phyloP scores from a whole-genome alignment of 139 green algal species.

The Penium margaritaceum region DNA sequence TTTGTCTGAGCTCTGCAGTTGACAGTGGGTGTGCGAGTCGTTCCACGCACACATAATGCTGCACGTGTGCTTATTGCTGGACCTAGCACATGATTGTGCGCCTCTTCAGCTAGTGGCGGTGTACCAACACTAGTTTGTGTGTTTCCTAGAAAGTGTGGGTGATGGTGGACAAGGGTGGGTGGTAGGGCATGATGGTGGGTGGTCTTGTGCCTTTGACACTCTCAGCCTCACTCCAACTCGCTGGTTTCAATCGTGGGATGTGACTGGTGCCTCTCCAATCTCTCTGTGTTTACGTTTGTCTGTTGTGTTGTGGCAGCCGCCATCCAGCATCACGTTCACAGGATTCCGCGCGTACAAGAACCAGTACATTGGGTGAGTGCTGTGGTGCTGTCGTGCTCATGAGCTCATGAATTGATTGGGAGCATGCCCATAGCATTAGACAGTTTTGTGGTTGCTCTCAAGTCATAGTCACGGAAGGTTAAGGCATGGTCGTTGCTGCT shows the following conservation, averaged over 20 bases:
- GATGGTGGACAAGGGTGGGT: not conserved
- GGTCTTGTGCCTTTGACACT: not conserved
- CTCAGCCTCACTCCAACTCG: not conserved
- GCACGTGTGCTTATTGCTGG: too few relatives aligned
- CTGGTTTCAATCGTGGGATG: too few relatives aligned
- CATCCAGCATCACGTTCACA: constrained; percentile 8
- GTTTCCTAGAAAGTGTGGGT: too few relatives aligned
- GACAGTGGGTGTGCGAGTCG: too few relatives aligned
- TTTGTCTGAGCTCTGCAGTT: too few relatives aligned
- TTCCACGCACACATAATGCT: too few relatives aligned
- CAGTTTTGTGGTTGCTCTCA: not conserved
- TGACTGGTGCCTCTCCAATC: not conserved
- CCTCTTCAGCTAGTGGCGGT: too few relatives aligned
- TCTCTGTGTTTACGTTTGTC: not conserved
- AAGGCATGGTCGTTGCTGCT: too few relatives aligned
- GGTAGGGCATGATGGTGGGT: not conserved
- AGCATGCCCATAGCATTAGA: not conserved
- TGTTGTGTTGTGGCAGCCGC: constrained; percentile 1
- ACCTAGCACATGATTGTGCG: too few relatives aligned
- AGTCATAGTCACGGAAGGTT: not conserved
- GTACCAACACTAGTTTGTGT: too few relatives aligned
- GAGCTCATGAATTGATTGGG: not conserved
- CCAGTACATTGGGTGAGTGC: constrained; percentile 22
- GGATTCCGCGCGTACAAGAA: constrained; percentile 25
- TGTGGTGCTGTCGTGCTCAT: not conserved